Conservation (phyloP, 2,329 filamentous ascomycete genomes). For the Tolypocladium endophyticum region DNA sequence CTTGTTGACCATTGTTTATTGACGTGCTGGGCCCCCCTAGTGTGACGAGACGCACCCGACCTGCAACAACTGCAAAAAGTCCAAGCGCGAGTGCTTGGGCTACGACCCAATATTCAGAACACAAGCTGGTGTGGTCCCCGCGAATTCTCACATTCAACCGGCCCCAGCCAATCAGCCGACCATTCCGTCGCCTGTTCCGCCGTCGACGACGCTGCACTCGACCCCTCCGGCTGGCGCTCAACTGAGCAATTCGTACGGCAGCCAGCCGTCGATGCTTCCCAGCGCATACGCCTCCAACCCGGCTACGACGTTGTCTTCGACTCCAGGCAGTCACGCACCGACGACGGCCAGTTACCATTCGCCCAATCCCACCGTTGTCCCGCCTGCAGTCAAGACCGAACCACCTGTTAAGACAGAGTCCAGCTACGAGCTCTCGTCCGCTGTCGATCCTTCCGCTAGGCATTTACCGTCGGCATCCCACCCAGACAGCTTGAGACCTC, state of each 20-base stretch:
- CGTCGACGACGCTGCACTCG: slow-evolving; percentile 9
- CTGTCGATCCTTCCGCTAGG: slow-evolving; percentile 55
- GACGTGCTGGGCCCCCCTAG: slow-evolving; percentile 36
- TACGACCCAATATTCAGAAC: slow-evolving; percentile 84
- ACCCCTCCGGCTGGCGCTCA: slow-evolving; percentile 13
- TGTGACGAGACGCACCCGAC: slow-evolving; percentile 93
- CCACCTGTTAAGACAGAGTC: slow-evolving; percentile 24
- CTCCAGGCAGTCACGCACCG: slow-evolving; percentile 10
- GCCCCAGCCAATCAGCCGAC: slow-evolving; percentile 20
- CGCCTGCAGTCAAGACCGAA: slow-evolving; percentile 7
- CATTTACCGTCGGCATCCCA: slow-evolving; percentile 16
- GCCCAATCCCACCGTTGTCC: slow-evolving; percentile 18
- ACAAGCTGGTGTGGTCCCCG: slow-evolving; percentile 58
- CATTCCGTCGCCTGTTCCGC: slow-evolving; percentile 19
- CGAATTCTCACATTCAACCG: slow-evolving; percentile 44
- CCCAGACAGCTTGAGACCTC: slow-evolving; percentile 13
- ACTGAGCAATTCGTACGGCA: slow-evolving; percentile 31
- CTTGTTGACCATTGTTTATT: slow-evolving; percentile 10
- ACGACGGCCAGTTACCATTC: slow-evolving; percentile 21
- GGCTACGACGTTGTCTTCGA: slow-evolving; percentile 20
- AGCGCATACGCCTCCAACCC: slow-evolving; percentile 26
- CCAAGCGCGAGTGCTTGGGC: slow-evolving; percentile 74
- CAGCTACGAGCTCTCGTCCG: slow-evolving; percentile 44
- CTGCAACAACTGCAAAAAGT: slow-evolving; percentile 84
- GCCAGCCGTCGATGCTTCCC: slow-evolving; percentile 32